Evolutionary conservation across 176 grass and related monocot genomes (phyloP).

Genomic region (Paspalum vaginatum): DNA sequence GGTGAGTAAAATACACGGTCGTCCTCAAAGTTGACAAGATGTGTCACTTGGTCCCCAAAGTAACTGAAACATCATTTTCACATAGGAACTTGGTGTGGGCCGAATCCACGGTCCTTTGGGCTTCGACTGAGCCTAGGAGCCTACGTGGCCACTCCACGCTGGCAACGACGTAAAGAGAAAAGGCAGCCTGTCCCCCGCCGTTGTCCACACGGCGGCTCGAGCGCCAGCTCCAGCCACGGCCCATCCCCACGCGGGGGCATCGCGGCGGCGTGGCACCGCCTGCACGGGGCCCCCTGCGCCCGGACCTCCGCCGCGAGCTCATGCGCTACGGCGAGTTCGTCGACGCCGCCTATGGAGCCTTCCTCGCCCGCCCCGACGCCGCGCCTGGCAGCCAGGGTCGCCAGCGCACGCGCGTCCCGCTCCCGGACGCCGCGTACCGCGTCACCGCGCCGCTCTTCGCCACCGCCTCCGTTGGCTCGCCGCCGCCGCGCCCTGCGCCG

Average conservation of each 20-base stretch:
- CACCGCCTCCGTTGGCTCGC: conserved; percentile 48
- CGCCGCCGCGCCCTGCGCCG: conserved; percentile 48
- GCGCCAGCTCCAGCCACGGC: conserved; percentile 44
- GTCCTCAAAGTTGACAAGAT: too few species aligned
- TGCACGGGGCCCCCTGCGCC: conserved; percentile 60
- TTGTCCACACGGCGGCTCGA: conserved; percentile 47
- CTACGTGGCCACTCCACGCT: too few species aligned
- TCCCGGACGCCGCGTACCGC: conserved; percentile 54
- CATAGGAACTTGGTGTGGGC: too few species aligned
- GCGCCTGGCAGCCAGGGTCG: conserved; percentile 7
- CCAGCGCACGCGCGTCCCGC: conserved; percentile 15
- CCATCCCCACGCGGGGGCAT: conserved; percentile 56
- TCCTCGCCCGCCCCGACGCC: conserved; percentile 47
- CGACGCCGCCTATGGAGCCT: conserved; percentile 59
- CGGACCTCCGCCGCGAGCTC: conserved; percentile 71
- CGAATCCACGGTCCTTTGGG: too few species aligned
- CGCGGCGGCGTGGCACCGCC: conserved; percentile 45
- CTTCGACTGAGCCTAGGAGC: too few species aligned
- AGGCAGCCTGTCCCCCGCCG: too few species aligned
- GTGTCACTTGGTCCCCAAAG: too few species aligned
- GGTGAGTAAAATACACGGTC: too few species aligned
- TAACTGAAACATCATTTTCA: too few species aligned
- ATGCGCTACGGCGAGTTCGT: conserved; percentile 66
- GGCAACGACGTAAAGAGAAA: too few species aligned
- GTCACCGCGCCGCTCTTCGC: conserved; percentile 61